phyloP scores from a whole-genome alignment of 2,329 filamentous ascomycete species.

The Xylariaceae sp. region DNA sequence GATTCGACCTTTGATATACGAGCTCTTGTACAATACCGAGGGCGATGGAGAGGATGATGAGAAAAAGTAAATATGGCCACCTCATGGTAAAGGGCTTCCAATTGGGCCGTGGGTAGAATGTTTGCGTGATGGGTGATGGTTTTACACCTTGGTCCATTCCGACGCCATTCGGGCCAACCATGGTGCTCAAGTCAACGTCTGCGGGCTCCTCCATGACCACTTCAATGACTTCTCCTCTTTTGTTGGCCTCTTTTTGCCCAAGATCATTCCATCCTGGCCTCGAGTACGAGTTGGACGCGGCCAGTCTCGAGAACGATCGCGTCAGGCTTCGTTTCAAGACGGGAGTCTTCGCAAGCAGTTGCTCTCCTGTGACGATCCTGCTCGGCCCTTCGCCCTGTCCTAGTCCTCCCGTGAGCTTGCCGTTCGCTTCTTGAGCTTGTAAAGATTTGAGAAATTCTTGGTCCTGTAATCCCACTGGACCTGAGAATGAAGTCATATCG shows the following conservation, averaged over 20 bases:
- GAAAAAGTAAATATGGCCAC: slow-evolving; percentile 53
- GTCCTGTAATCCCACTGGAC: slow-evolving; percentile 43
- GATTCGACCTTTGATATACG: slow-evolving; percentile 47
- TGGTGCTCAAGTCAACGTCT: slow-evolving; percentile 48
- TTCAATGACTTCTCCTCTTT: slow-evolving; percentile 55
- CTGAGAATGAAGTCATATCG: slow-evolving; percentile 44
- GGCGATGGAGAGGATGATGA: slow-evolving; percentile 51
- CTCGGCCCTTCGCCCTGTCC: slow-evolving; percentile 50
- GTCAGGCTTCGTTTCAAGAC: slow-evolving; percentile 35
- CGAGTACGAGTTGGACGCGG: slow-evolving; percentile 23
- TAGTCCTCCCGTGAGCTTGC: slow-evolving; percentile 55
- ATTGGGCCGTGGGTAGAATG: slow-evolving; percentile 60
- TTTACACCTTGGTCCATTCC: slow-evolving; percentile 35
- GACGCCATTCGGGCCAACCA: slow-evolving; percentile 40
- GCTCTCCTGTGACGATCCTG: slow-evolving; percentile 39
- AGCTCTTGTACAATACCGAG: slow-evolving; percentile 53
- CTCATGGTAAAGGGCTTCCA: slow-evolving; percentile 66
- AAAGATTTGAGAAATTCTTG: slow-evolving; percentile 41
- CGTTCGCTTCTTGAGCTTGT: slow-evolving; percentile 51
- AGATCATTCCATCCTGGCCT: slow-evolving; percentile 43
- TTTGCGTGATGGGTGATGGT: slow-evolving; percentile 39
- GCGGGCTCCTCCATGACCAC: slow-evolving; percentile 49
- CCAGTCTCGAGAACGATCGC: slow-evolving; percentile 39
- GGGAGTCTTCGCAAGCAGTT: slow-evolving; percentile 42
- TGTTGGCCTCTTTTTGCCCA: slow-evolving; percentile 57